Base-by-base conservation (phyloP, 768 basidiomycete genomes). In the Porphyrellus cyaneotinctus region DNA sequence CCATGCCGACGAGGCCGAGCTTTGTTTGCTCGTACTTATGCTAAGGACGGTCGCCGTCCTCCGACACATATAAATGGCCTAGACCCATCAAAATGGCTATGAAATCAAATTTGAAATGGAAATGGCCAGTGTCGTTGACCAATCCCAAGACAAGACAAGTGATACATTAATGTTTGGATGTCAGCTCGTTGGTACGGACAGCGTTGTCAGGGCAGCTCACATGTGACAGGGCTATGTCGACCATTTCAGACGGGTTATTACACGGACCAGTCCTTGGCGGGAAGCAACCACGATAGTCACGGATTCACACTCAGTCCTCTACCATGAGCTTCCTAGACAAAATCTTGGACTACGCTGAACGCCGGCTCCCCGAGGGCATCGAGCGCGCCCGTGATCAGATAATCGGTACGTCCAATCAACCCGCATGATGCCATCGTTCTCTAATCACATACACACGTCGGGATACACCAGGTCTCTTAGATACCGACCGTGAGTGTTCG, bases 31-130 rank as follows among this genome's bases (percentile, higher is more conserved):
- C n/a, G n/a, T n/a, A n/a, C n/a, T n/a, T n/a, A n/a, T n/a, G n/a
- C n/a, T n/a, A n/a, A 84, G 82, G 42, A 74, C 79, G 60, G 68
- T 80, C 28, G 45, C 75, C 13, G 50, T 56, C 37, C 62, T 53
- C 12, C 68, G 48, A 65, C 48, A n/a, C n/a, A n/a, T n/a, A n/a
- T n/a, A n/a, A n/a, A 1, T 41, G 39, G 47, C 48, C 24, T 24
- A 36, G 33, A 49, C 15, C 39, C n/a, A 47, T 9, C 6, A 30
- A 18, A 13, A 35, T 42, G 24, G 41, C 22, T 47, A 30, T 14
- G 35, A 42, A 49, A 46, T 15, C n/a, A n/a, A 51, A 49, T 52
- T 24, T 35, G 30, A 46, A n/a, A 22, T 39, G 51, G 18, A 22
- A n/a, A n/a, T n/a, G n/a, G n/a, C n/a, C n/a, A n/a, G n/a, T n/a